Conservation (phyloP, 352 stramenopile genomes). For the Pythium folliculosum region DNA sequence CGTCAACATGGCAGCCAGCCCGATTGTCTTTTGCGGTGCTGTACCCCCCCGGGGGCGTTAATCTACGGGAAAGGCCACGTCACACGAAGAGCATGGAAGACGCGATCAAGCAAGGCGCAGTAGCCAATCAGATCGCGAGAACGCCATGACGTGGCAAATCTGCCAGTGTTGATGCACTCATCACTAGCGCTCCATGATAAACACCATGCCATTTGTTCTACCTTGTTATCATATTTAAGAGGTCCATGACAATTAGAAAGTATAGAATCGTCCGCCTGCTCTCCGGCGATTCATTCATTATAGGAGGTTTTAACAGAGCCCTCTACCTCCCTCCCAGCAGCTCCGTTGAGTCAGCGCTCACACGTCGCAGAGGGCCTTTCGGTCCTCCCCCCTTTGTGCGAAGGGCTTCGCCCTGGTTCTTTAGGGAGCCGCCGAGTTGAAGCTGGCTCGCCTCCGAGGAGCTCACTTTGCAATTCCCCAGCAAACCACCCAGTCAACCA, state of each 20-base stretch:
- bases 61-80: not conserved
- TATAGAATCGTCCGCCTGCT: too few species aligned
- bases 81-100: not conserved
- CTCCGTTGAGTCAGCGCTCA: not conserved
- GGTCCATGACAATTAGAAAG: not conserved
- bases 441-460: not conserved
- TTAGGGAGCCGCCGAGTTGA: not conserved
- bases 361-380: constrained; percentile 9
- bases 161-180: constrained; percentile 1
- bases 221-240: not conserved
- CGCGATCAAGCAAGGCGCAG: not conserved
- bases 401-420: not conserved
- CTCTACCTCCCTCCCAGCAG: too few species aligned
- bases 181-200: not conserved
- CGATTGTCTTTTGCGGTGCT: too few species aligned
- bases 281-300: not conserved
- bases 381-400: too few species aligned
- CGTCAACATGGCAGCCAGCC: too few species aligned
- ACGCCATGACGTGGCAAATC: constrained; percentile 9
- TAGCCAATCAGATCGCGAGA: constrained; percentile 22
- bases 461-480: constrained; percentile 28
- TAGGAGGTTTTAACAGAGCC: not conserved
- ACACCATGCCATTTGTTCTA: not conserved
- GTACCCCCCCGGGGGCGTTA: too few species aligned
- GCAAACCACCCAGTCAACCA: constrained; percentile 16